Base-by-base conservation (phyloP, 352 stramenopile genomes). In the Phytophthora brassicae region DNA sequence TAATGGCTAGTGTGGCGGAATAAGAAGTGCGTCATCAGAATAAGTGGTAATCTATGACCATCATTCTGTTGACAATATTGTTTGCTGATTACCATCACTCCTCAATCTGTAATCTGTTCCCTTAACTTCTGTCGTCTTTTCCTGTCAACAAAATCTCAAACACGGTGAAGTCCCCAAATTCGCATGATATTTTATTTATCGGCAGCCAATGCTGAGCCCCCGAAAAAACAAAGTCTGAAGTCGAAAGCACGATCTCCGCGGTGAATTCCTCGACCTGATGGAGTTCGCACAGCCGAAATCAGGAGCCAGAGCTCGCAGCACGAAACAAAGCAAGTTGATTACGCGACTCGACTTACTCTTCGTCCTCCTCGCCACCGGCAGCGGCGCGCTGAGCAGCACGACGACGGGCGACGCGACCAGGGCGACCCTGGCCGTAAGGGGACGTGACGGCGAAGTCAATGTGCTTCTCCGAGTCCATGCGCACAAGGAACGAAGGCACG, bases 391-490 rank as follows among this genome's bases (percentile, higher is more conserved):
- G 86, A 20, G 94, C 95, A 52, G 94, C 94, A 77, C 97, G 86
- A 79, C 97, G 92, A 83, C 95, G 88, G 50, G 97, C 96, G 62
- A 99, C 94, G 83, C 97, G 96, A 77, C 97, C 97, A 19, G 95
- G 96, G 64, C 94, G 81, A 66, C 97, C 97, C 81, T 99, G 96
- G 65, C 97, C 97, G 74, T 99, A 99, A 31, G 97, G 97, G 53
- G 95, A 99, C 66, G 95, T 98, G 64, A 98, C 84, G 50, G 96
- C 76, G 79, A 99, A 99, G 86, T 99, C 97, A 90, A 99, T 99
- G 94, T 99, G 97, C 86, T 99, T 99, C 84, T 99, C 97, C 53
- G 92, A 98, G 83, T 99, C 92, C 60, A 98, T 95, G 65, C 97
- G 93, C 22, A 99, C 97, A 64, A 99, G 97, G 90, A 99, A 99